Conservation (phyloP, 2,329 filamentous ascomycete genomes). For the Sclerotinia subarctica region DNA sequence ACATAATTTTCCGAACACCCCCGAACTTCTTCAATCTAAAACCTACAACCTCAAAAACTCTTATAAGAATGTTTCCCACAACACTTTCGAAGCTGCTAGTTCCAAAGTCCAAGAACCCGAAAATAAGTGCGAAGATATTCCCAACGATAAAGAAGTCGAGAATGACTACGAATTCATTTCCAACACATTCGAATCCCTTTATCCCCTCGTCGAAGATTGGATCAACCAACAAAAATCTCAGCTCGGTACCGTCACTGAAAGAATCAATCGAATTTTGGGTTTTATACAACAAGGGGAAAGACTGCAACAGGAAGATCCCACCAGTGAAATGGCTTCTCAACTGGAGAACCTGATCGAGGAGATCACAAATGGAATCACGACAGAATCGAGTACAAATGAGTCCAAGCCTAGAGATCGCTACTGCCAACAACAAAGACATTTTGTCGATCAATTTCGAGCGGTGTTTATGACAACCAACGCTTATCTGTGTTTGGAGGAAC, state of each 20-base stretch:
- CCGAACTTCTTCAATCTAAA: not conserved
- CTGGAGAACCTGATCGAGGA: not conserved
- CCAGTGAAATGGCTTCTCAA: not conserved
- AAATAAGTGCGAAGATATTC: not conserved
- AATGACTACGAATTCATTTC: not conserved
- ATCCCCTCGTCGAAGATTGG: not conserved
- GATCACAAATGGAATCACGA: not conserved
- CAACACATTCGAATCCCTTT: not conserved
- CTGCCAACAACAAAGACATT: not conserved
- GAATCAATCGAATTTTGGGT: not conserved
- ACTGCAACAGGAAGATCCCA: not conserved
- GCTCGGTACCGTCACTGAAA: not conserved
- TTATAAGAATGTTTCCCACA: not conserved
- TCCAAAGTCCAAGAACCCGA: not conserved
- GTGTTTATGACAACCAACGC: not conserved
- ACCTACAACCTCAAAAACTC: not conserved
- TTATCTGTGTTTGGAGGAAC: not conserved
- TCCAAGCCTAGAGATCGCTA: not conserved
- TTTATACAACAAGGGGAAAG: not conserved
- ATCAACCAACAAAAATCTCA: constrained; percentile 3
- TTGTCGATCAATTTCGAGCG: not conserved
- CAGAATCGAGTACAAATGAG: not conserved
- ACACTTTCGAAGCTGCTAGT: not conserved
- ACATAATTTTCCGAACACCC: not conserved
- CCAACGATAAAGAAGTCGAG: not conserved